These are phyloP conservation scores for Kwoniella dejecticola DNA, from an alignment of 768 basidiomycete genomes.

Conservation along the genomic window DNA sequence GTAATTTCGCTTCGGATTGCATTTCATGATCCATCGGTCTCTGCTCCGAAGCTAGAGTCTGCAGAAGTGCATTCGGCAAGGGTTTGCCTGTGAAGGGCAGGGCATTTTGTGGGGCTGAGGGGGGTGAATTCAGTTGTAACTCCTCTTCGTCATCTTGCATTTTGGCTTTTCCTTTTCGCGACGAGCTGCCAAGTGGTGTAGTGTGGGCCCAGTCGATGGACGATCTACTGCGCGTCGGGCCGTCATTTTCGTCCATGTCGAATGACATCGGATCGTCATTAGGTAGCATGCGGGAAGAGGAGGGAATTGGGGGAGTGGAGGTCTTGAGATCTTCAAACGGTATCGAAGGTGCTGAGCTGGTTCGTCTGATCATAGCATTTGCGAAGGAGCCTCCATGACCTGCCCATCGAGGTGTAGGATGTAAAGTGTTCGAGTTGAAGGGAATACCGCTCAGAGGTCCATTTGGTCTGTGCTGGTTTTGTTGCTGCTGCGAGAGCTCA, in stretches of 20 bases:
- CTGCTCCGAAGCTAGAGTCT: conserved; percentile 46
- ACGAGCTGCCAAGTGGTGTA: conserved; percentile 27
- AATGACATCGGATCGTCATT: conserved; percentile 1
- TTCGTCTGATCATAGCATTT: conserved; percentile 20
- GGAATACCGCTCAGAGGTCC: background rate
- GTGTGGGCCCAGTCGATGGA: conserved; percentile 36
- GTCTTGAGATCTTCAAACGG: conserved; percentile 41
- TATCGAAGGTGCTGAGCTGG: conserved; percentile 27
- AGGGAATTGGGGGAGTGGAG: conserved; percentile 33
- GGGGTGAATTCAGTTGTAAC: background rate
- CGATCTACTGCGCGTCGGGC: conserved; percentile 8
- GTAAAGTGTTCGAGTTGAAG: conserved; percentile 15
- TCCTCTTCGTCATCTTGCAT: conserved; percentile 29
- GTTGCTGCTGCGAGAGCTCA: background rate
- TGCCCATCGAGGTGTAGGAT: conserved; percentile 39
- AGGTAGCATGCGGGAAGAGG: background rate
- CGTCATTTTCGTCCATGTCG: conserved; percentile 24
- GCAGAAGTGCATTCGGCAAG: conserved; percentile 40
- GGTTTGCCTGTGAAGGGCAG: conserved; percentile 40
- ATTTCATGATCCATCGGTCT: conserved; percentile 48
- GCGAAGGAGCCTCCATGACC: conserved; percentile 11
- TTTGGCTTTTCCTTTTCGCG: conserved; percentile 45
- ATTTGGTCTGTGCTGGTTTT: too few relatives aligned
- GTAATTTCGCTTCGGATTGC: conserved; percentile 47
- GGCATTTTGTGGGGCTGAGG: background rate